Evolutionary conservation across 1,284 basidiomycete species (phyloP).

Genomic region (Cystobasidium slooffiae): DNA sequence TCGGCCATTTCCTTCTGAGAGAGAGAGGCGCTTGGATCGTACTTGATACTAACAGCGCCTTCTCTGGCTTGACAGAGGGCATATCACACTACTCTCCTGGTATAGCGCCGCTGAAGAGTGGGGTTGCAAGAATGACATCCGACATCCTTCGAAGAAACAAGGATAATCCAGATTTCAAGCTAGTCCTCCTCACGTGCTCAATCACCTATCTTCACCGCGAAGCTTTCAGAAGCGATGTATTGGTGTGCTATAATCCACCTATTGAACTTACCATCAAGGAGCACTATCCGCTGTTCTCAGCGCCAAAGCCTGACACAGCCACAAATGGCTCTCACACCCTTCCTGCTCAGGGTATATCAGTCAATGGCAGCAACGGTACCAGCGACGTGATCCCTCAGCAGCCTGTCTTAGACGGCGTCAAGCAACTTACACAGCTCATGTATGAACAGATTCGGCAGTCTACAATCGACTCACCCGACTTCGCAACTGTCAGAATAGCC

Average conservation of each 20-base stretch:
- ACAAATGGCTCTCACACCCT: conserved; percentile 46
- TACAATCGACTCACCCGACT: conserved; percentile 77
- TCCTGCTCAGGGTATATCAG: not conserved
- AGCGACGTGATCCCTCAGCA: not conserved
- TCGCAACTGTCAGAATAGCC: conserved; percentile 72
- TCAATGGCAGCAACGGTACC: not conserved
- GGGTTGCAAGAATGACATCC: conserved; percentile 77
- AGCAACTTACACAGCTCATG: conserved; percentile 37
- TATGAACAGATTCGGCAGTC: conserved; percentile 37
- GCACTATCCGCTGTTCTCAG: conserved; percentile 20
- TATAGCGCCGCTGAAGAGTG: conserved; percentile 80
- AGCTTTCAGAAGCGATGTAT: conserved; percentile 80
- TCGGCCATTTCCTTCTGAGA: not conserved
- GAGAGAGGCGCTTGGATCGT: conserved; percentile 57
- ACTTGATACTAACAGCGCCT: conserved; percentile 61
- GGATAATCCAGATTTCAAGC: conserved; percentile 69
- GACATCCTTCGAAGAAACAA: conserved; percentile 74
- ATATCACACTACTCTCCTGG: conserved; percentile 78
- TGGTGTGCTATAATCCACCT: conserved; percentile 79
- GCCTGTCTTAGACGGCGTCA: conserved; percentile 62
- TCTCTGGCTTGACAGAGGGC: conserved; percentile 66
- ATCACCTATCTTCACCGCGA: conserved; percentile 72
- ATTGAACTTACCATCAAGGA: conserved; percentile 57
- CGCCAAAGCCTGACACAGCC: not conserved
- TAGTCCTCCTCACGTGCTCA: conserved; percentile 74